Base-by-base conservation (phyloP, 2,329 filamentous ascomycete genomes). In the Fusarium cyanostomum region DNA sequence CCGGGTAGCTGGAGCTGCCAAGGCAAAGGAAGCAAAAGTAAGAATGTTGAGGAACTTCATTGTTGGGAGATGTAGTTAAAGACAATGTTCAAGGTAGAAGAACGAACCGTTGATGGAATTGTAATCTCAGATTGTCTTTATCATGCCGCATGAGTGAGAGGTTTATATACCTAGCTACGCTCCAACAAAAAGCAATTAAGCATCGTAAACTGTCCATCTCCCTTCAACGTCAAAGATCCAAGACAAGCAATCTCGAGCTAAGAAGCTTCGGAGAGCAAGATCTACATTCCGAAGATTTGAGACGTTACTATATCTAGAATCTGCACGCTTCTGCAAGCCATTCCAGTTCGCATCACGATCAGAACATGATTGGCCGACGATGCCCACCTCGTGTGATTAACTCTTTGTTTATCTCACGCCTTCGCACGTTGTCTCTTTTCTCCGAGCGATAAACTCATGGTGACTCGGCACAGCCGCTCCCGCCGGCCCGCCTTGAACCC, bases 11-110 rank as follows among this genome's bases (percentile, higher is more conserved):
- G 63, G 63, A 5, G 49, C 37, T 4, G 63, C 63, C 35, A 52
- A 21, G 35, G 44, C 63, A 8, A 66, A 45, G 7, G 63, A 64
- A 9, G 33, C 59, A 18, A 60, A 42, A 21, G 51, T 45, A 16
- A 66, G 11, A 5, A 66, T 30, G n/a, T 24, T 52, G 7, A 66
- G 41, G 18, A 66, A 64, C 59, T 64, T 66, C 63, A 66, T 66
- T 30, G 24, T 26, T 24, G 8, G 18, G 24, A 8, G 26, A 18
- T 10, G 9, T 15, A 0, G 31, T 15, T 5, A 8, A 10, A 13
- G 15, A 21, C 9, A 2, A 21, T 27, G 24, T 30, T 16, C 42
- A 4, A 15, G 30, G 13, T 38, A 7, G 1, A 15, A 10, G 35
- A n/a, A 11, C 31, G 27, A n/a, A 18, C 9, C 39, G 33, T 12